Conservation (phyloP, 495 filamentous ascomycete genomes). For the Ramalina peruviana region DNA sequence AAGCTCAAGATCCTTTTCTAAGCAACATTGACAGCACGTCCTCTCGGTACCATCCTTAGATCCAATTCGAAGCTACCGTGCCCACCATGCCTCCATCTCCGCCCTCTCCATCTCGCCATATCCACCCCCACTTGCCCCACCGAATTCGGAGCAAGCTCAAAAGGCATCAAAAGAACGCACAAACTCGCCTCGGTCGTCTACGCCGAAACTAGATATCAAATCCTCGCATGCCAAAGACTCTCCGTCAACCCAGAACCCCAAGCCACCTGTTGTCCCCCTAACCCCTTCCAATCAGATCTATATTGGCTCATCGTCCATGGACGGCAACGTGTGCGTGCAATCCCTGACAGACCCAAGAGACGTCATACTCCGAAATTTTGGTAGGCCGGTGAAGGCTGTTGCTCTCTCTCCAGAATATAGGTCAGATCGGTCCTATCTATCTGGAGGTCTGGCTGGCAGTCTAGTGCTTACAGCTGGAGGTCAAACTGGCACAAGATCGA, state of each 20-base stretch:
- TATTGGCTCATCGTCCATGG: constrained; percentile 86
- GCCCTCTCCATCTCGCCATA: constrained; percentile 83
- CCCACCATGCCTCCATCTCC: constrained; percentile 82
- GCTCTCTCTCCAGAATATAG: constrained; percentile 88
- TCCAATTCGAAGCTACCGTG: constrained; percentile 69
- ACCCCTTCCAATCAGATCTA: constrained; percentile 76
- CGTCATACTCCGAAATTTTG: constrained; percentile 83
- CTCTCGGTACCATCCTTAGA: constrained; percentile 69
- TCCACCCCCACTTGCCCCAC: constrained; percentile 53
- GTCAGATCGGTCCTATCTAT: constrained; percentile 72
- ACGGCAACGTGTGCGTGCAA: constrained; percentile 83
- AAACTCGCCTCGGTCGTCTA: constrained; percentile 25
- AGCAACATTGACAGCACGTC: constrained; percentile 49
- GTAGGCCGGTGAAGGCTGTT: constrained; percentile 77
- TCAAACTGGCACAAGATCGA: constrained; percentile 58
- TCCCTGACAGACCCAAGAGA: constrained; percentile 69
- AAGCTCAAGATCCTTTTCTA: background rate
- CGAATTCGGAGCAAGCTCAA: constrained; percentile 37
- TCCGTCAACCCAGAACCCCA: constrained; percentile 32
- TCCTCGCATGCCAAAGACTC: constrained; percentile 28
- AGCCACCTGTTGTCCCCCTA: constrained; percentile 40
- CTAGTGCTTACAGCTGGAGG: constrained; percentile 81
- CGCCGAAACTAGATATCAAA: constrained; percentile 21
- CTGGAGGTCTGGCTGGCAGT: constrained; percentile 79
- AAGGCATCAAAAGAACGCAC: constrained; percentile 35